Conservation (phyloP, 2,329 filamentous ascomycete species). For the Fusarium hostae region DNA sequence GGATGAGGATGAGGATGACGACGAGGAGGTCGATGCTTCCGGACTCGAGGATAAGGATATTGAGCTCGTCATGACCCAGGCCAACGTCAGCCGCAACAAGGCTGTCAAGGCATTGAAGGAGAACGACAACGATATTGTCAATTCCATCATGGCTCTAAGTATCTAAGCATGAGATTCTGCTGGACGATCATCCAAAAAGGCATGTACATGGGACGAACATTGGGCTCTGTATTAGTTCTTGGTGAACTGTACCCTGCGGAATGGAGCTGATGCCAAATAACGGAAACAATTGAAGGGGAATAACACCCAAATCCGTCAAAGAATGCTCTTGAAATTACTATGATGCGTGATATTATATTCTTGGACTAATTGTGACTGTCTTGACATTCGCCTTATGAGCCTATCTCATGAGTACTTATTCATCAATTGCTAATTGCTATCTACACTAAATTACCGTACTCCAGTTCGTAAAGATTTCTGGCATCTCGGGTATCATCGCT, state of each 20-base stretch:
- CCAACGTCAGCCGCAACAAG: constrained; percentile 96
- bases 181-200: constrained; percentile 41
- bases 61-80: constrained; percentile 98
- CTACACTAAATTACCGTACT: neutral
- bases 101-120: constrained; percentile 98
- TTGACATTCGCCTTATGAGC: neutral
- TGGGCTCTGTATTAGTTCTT: constrained; percentile 48
- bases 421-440: neutral
- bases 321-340: neutral
- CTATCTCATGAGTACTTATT: neutral
- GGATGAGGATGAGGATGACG: constrained; percentile 88
- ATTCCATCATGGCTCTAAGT: constrained; percentile 99
- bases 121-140: constrained; percentile 99
- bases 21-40: constrained; percentile 92
- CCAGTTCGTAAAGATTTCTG: neutral
- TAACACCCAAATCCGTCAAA: constrained; percentile 33
- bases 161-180: constrained; percentile 63
- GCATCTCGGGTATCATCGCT: neutral
- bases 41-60: constrained; percentile 99
- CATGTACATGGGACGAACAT: constrained; percentile 42
- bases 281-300: constrained; percentile 45
- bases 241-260: constrained; percentile 38
- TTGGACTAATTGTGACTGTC: neutral
- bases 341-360: neutral
- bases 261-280: constrained; percentile 46